Evolutionary conservation across 176 grass and related monocot genomes (phyloP).

Genomic region (Triticum urartu): DNA sequence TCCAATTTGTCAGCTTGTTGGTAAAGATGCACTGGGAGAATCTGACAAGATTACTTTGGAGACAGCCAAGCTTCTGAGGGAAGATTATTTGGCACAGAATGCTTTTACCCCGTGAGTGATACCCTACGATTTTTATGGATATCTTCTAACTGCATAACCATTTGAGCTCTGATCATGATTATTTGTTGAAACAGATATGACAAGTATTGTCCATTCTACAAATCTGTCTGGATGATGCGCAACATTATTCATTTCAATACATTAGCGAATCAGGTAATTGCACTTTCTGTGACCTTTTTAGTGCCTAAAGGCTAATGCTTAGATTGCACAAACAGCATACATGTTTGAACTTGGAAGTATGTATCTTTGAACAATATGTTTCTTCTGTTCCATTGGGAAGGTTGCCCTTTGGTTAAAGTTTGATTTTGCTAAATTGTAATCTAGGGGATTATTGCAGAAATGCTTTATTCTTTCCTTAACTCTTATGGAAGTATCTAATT

Average conservation of each 20-base stretch:
- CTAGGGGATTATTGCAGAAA: background rate
- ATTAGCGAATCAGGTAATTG: slow-evolving; percentile 74
- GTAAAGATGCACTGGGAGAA: slow-evolving; percentile 90
- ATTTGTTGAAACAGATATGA: slow-evolving; percentile 55
- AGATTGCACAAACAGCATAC: background rate
- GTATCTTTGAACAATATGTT: background rate
- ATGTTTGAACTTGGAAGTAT: background rate
- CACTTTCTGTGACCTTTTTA: background rate
- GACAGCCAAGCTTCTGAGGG: slow-evolving; percentile 82
- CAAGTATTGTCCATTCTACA: slow-evolving; percentile 89
- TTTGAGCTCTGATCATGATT: background rate
- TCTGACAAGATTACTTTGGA: slow-evolving; percentile 73
- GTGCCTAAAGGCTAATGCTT: background rate
- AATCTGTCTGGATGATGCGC: slow-evolving; percentile 95
- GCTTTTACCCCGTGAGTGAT: slow-evolving; percentile 81
- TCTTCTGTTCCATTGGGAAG: background rate
- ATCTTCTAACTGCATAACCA: slow-evolving; percentile 4
- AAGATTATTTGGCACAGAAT: slow-evolving; percentile 90
- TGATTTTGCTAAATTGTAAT: background rate
- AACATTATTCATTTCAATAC: slow-evolving; percentile 87
- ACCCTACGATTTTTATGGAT: background rate
- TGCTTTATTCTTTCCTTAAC: background rate
- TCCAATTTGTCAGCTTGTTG: slow-evolving; percentile 66
- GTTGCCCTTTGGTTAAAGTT: background rate
- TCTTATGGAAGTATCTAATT: no score